Evolutionary conservation across 345 rosid genomes (phyloP), one percentile per base, ranked within the genome.

Genomic region (Heritiera littoralis): DNA sequence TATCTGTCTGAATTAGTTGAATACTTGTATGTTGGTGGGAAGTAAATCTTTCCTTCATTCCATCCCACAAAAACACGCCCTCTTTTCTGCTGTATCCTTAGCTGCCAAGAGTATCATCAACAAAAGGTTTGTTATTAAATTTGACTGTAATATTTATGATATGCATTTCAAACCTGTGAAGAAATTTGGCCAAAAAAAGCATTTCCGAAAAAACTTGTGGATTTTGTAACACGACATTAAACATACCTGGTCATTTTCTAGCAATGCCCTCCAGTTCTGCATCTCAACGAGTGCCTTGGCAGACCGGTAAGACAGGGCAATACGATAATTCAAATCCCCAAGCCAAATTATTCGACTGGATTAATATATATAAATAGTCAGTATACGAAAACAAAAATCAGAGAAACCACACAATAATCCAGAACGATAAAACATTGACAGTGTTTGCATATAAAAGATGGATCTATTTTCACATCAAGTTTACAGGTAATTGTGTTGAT

Each of bases 1-100:
- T 96, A 96, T 86, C 97, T 88, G 87, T 96, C 99, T 4, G 99
- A 96, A 86, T 96, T 92, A 66, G 87, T 91, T n/a, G 97, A 92
- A 83, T 96, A 96, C 83, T 96, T 96, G 89, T 96, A 96, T 0
- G 99, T 96, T 40, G 99, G 99, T 51, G 99, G 99, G 85, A 96
- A 96, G 85, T 91, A 96, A 40, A 96, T 96, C 83, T 91, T 93
- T 60, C 98, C 97, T 86, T 96, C 99, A 69, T 88, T 83, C 99
- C 99, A 96, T 59, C 93, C 98, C 76, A 85, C 88, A 84, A 96
- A 96, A 77, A 86, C 97, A 75, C 91, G 93, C 14, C 97, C 93
- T 54, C 86, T 87, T 67, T 88, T 91, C 83, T 96, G 98, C 91
- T 96, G 97, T 85, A 88, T 92, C 78, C 98, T 83, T 81, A 96